These are phyloP conservation scores for Pachysandra terminalis DNA, from an alignment of 164 flowering plant species.

Conservation along the genomic window DNA sequence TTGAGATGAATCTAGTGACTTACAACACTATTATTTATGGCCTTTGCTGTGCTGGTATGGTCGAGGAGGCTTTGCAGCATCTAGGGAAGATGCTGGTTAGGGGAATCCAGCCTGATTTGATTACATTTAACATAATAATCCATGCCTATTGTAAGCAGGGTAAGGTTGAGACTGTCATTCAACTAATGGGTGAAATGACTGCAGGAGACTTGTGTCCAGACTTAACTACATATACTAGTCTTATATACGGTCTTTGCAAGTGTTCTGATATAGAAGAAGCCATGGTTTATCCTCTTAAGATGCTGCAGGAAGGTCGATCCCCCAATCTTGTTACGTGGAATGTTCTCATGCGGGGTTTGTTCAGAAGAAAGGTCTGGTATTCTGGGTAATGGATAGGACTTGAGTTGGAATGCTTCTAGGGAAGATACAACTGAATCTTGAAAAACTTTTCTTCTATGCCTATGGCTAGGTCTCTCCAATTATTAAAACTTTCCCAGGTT, in stretches of 20 bases:
- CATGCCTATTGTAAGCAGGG: conserved; percentile 64
- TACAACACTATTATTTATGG: conserved; percentile 64
- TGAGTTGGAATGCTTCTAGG: background rate
- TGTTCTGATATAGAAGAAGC: conserved; percentile 48
- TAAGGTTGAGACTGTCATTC: conserved; percentile 37
- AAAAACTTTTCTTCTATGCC: background rate
- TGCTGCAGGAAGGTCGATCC: conserved; percentile 50
- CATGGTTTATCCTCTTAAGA: conserved; percentile 41
- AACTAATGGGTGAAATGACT: conserved; percentile 34
- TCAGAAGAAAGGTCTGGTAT: conserved; percentile 29
- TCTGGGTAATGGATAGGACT: conserved; percentile 15
- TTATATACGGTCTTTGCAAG: conserved; percentile 60
- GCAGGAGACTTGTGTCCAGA: conserved; percentile 43
- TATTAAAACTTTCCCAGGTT: too few relatives aligned
- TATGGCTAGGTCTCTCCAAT: background rate
- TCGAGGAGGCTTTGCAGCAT: conserved; percentile 37
- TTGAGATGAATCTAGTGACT: conserved; percentile 47
- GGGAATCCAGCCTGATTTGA: conserved; percentile 57
- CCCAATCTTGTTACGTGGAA: conserved; percentile 69
- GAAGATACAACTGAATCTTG: background rate
- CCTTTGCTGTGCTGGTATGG: conserved; percentile 39
- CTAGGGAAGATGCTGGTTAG: conserved; percentile 59
- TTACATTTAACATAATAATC: conserved; percentile 56
- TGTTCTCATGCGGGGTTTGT: conserved; percentile 45
- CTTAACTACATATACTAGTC: conserved; percentile 50